Base-by-base conservation (phyloP, 2,329 filamentous ascomycete genomes). In the Thielaviopsis musarum region DNA sequence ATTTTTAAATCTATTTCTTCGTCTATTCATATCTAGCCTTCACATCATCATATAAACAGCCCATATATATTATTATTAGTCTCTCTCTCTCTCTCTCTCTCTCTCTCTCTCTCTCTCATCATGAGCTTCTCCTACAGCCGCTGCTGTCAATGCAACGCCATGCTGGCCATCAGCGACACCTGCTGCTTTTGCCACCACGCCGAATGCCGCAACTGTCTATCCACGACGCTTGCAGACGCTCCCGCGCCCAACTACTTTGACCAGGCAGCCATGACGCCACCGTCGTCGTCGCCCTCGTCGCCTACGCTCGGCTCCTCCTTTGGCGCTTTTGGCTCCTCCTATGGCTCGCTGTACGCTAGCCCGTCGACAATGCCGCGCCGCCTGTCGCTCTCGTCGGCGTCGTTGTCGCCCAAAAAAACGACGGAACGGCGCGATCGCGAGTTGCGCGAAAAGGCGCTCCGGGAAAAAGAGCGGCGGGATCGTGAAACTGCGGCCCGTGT, bases 161-260 rank as follows among this genome's bases (percentile, higher is more conserved):
- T 79, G 70, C 77, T 79, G 65, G 77, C 79, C 71, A 79, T 79
- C 70, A 79, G 75, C 74, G 76, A 70, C 67, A 74, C 71, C 57
- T 79, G 77, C 72, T 71, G 69, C 62, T 70, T 71, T 66, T 79
- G 77, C 67, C 70, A 71, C 57, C 77, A 79, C 70, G 68, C 71
- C 64, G 73, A 78, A 66, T 79, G 77, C 74, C 66, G 64, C 62
- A 68, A 73, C 61, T 79, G 77, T 69, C 66, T 55, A 52, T 61
- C 57, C 21, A 56, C 57, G 0, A 57, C 56, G 17, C 53, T 61
- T n/a, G 56, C 60, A 9, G 60, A 57, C 52, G 38, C 56, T 26
- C 51, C n/a, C 34, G 52, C 52, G 51, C 22, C 51, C 53, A 59
- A 58, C 48, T 53, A 61, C 53, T 59, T 58, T 56, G 60, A 61